Evolutionary conservation across 106 monocot species (phyloP).

Genomic region (Posidonia australis): DNA sequence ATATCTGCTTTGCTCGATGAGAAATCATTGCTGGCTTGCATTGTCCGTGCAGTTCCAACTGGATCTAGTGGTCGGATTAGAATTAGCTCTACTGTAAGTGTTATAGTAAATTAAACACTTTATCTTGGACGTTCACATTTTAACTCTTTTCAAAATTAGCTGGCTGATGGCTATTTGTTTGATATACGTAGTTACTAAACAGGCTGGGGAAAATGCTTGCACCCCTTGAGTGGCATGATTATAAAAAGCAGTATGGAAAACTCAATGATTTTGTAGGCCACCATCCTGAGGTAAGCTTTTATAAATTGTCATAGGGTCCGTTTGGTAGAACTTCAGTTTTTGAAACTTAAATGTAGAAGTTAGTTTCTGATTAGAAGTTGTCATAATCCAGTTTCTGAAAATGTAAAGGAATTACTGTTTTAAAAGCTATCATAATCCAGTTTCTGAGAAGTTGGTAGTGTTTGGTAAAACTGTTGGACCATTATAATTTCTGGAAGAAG

Average conservation of each 20-base stretch:
- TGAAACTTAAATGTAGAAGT: too few relatives aligned
- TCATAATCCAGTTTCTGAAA: too few relatives aligned
- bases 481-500: too few relatives aligned
- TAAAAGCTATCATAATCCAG: too few relatives aligned
- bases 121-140: neutral
- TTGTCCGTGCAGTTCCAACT: slow-evolving; percentile 89
- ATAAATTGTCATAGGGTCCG: too few relatives aligned
- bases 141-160: neutral
- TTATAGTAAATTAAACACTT: neutral
- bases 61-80: slow-evolving; percentile 58
- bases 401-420: too few relatives aligned
- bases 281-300: slow-evolving; percentile 83
- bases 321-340: too few relatives aligned
- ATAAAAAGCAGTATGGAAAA: slow-evolving; percentile 80
- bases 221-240: slow-evolving; percentile 97
- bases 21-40: slow-evolving; percentile 84
- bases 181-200: slow-evolving; percentile 63
- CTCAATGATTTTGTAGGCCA: slow-evolving; percentile 78
- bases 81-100: slow-evolving; percentile 79
- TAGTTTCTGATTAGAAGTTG: too few relatives aligned
- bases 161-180: neutral
- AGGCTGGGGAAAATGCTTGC: slow-evolving; percentile 92
- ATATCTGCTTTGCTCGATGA: slow-evolving; percentile 69
- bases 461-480: too few relatives aligned
- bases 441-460: too few relatives aligned